These are phyloP conservation scores for Dactylellina drechsleri DNA, from an alignment of 2,329 filamentous ascomycete genomes.

Conservation along the genomic window DNA sequence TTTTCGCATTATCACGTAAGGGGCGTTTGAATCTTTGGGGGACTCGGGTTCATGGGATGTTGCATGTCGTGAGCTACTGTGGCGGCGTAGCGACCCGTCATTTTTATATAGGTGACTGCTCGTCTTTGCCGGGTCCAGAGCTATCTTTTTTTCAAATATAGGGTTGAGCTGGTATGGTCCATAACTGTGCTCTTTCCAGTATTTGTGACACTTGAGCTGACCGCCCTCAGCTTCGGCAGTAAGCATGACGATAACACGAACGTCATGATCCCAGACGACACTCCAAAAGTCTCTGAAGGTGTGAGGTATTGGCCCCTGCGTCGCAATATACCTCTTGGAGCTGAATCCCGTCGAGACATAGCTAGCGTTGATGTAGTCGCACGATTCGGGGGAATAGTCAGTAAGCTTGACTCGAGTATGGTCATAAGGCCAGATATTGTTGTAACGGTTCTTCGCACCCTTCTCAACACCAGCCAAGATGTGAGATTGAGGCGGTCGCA, in stretches of 20 bases:
- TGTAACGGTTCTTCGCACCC: conserved; percentile 94
- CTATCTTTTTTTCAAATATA: conserved; percentile 83
- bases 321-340: conserved; percentile 93
- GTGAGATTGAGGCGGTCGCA: conserved; percentile 66
- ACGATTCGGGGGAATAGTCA: conserved; percentile 72
- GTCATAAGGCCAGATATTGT: conserved; percentile 96
- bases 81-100: conserved; percentile 51
- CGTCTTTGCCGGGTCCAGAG: conserved; percentile 71
- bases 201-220: conserved; percentile 92
- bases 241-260: conserved; percentile 93
- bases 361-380: conserved; percentile 97
- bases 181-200: conserved; percentile 84
- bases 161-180: conserved; percentile 78
- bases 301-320: conserved; percentile 89
- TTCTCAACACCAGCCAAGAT: conserved; percentile 87
- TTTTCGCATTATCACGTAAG: conserved; percentile 84
- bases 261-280: conserved; percentile 95
- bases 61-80: conserved; percentile 51
- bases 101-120: conserved; percentile 57
- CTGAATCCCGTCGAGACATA: conserved; percentile 81
- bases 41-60: conserved; percentile 46
- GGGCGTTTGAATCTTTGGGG: conserved; percentile 67
- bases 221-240: conserved; percentile 94
- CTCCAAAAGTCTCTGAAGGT: conserved; percentile 99
- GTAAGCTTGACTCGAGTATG: conserved; percentile 86